Evolutionary conservation across 1,284 basidiomycete genomes (phyloP).

Genomic region (Fomes fomentarius): DNA sequence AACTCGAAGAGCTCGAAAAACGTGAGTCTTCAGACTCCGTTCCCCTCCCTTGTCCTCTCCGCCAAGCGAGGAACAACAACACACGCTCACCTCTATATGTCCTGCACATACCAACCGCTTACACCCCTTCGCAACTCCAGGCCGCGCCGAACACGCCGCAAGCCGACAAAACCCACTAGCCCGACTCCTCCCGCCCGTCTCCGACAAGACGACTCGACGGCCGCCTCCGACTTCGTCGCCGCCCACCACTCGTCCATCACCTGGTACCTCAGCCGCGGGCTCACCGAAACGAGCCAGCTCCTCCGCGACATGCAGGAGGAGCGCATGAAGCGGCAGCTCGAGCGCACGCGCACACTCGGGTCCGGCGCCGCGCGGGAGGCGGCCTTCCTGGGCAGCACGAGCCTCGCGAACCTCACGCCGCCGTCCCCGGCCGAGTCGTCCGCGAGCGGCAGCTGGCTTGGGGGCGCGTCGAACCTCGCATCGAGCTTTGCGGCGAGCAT

Average conservation of each 20-base stretch:
- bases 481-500: slow-evolving; percentile 67
- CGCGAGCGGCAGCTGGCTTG: slow-evolving; percentile 59
- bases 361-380: slow-evolving; percentile 67
- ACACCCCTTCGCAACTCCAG: slow-evolving; percentile 39
- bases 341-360: slow-evolving; percentile 79
- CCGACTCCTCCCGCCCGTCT: slow-evolving; percentile 67
- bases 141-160: slow-evolving; percentile 65
- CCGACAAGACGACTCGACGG: slow-evolving; percentile 57
- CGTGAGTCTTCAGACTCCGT: slow-evolving; percentile 69
- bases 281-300: slow-evolving; percentile 76
- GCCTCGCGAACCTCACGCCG: slow-evolving; percentile 12
- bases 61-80: not conserved
- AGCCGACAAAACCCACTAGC: slow-evolving; percentile 63
- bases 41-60: slow-evolving; percentile 10
- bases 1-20: slow-evolving; percentile 85
- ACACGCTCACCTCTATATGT: not conserved
- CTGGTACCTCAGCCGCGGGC: slow-evolving; percentile 80
- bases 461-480: slow-evolving; percentile 58
- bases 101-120: not conserved
- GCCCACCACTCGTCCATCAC: slow-evolving; percentile 85
- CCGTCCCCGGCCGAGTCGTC: slow-evolving; percentile 31
- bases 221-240: slow-evolving; percentile 72
- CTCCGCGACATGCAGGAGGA: slow-evolving; percentile 91
- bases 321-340: slow-evolving; percentile 79
- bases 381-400: slow-evolving; percentile 38